Evolutionary conservation across 176 grass and related monocot genomes (phyloP), one percentile per base, ranked within the genome.

Genomic region (Oryza rufipogon): DNA sequence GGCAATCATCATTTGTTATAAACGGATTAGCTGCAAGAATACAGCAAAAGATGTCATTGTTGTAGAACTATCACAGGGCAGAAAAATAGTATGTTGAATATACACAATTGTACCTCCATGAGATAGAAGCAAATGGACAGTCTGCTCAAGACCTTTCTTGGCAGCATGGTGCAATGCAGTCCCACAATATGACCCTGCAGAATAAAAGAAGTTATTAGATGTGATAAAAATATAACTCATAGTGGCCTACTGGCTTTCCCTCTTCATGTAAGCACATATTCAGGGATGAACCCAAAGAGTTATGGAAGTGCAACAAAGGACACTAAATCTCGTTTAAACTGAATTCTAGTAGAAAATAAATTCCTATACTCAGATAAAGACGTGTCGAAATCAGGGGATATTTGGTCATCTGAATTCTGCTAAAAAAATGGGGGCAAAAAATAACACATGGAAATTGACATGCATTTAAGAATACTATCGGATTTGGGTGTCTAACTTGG

Each of bases 101-200:
- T 56, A 70, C 14, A 11, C 13, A 1, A 26, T 56, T 14, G 56
- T 83, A 99, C 96, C 96, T 96, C 93, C 91, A 91, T 89, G 77
- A 20, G 93, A 92, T 30, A 99, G 86, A 83, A 99, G 89, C 66
- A 96, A 88, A 89, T 93, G 87, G 47, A 92, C 89, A 85, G 89
- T 94, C 80, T 71, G 87, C 74, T 92, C 93, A 58, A 90, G 85
- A 1, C 93, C 93, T 82, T 89, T 96, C 79, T 99, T 99, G 28
- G 93, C 91, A 92, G 96, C 96, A 96, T 94, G 96, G 84, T 99
- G 96, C 87, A 99, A 85, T 83, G 96, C 87, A 45, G 93, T 99
- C 85, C 93, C 93, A 15, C 81, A 87, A 84, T 94, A 75, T 47
- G 86, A 83, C 71, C 96, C 91, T 98, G 52, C 54, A 28, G 65